Percentiles rank a stretch among this genome's conserved stretches.
These are phyloP conservation scores for Trametes elegans DNA, from an alignment of 768 basidiomycete species.

Conservation along the genomic window DNA sequence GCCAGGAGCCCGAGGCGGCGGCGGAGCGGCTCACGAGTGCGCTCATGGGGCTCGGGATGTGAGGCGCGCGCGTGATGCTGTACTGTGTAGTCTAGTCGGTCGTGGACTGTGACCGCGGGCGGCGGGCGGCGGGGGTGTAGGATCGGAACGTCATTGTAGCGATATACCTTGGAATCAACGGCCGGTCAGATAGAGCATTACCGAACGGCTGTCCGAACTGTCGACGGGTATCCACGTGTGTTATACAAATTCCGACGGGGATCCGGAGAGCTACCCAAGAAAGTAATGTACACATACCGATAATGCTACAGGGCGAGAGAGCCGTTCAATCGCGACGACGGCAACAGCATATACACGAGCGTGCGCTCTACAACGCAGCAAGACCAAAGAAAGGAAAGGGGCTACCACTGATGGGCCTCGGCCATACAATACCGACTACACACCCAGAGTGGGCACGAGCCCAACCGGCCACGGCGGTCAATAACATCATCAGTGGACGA, in stretches of 20 bases:
- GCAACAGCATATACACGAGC: neutral
- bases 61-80: no score
- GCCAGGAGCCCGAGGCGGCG: conserved; percentile 88
- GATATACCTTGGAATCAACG: no score
- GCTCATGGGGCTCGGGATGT: conserved; percentile 54
- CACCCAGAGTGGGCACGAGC: no score
- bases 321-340: neutral
- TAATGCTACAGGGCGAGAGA: conserved; percentile 4
- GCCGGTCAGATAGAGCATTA: no score
- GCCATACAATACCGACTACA: conserved; percentile 12
- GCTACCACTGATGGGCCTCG: conserved; percentile 11
- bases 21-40: conserved; percentile 66
- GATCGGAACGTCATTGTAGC: neutral
- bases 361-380: neutral
- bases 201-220: no score
- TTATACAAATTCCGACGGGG: neutral
- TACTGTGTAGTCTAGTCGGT: no score
- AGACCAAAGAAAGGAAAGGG: neutral
- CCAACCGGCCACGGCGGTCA: no score
- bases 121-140: neutral
- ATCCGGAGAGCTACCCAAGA: neutral
- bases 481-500: conserved; percentile 14
- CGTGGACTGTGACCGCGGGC: neutral
- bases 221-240: no score
- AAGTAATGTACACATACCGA: neutral